Conservation (phyloP, 257 asterid species). For the Solanum arcanum region DNA sequence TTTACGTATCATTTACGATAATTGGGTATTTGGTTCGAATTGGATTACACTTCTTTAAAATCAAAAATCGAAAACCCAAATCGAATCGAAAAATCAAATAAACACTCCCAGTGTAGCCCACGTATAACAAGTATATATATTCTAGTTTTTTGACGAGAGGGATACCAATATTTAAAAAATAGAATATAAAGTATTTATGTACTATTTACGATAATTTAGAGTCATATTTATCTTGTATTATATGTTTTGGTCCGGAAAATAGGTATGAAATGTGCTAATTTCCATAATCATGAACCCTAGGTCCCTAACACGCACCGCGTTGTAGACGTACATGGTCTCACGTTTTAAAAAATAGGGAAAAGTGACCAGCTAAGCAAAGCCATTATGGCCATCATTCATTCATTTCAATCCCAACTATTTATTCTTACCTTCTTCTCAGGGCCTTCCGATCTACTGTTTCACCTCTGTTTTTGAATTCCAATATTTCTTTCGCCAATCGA, state of each 20-base stretch:
- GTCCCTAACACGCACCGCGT: background rate
- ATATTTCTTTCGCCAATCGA: background rate
- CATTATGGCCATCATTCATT: background rate
- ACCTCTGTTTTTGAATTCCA: background rate
- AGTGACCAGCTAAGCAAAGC: background rate
- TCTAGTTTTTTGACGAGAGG: accelerated
- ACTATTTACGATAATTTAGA: too few species aligned
- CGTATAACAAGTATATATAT: too few species aligned
- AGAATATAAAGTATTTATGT: accelerated
- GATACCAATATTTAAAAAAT: too few species aligned
- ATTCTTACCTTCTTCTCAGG: background rate
- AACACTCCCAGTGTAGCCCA: too few species aligned
- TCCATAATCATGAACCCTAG: background rate
- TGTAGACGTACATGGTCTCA: background rate
- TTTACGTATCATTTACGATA: too few species aligned
- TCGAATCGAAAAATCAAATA: too few species aligned
- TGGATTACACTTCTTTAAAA: too few species aligned
- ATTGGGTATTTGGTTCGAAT: too few species aligned
- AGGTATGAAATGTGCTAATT: background rate
- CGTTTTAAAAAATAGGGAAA: background rate
- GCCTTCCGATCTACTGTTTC: background rate
- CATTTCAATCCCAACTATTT: background rate
- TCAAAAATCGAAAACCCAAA: too few species aligned
- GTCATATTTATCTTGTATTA: too few species aligned
- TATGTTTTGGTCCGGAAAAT: too few species aligned